Evolutionary conservation across 2,329 filamentous ascomycete species (phyloP).

Genomic region (Cryphonectria carpinicola): DNA sequence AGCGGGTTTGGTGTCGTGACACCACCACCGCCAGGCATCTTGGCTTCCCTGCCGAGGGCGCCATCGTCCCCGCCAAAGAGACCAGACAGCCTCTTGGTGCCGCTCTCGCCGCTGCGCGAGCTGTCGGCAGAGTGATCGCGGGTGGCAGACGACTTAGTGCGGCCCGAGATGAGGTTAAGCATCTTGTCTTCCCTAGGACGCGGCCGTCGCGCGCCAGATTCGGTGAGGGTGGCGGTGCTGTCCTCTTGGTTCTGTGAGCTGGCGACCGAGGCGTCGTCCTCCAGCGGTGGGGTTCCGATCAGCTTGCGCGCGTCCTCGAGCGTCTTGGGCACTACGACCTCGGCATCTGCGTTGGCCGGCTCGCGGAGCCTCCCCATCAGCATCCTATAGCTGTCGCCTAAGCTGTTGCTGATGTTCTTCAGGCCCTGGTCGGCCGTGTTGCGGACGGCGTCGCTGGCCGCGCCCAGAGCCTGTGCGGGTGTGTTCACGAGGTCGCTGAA

Average conservation of each 20-base stretch:
- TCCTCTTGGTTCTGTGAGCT: conserved; percentile 52
- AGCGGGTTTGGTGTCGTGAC: conserved; percentile 58
- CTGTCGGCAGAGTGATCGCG: conserved; percentile 82
- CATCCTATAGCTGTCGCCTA: conserved; percentile 93
- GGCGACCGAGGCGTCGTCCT: conserved; percentile 64
- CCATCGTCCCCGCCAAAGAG: conserved; percentile 49
- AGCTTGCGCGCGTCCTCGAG: conserved; percentile 91
- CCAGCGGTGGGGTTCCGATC: conserved; percentile 71
- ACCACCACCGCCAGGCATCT: conserved; percentile 36
- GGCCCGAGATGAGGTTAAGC: conserved; percentile 68
- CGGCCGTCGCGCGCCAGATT: conserved; percentile 29
- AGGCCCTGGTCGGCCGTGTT: conserved; percentile 89
- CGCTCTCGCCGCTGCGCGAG: conserved; percentile 63
- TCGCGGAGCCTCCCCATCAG: conserved; percentile 80
- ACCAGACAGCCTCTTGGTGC: conserved; percentile 52
- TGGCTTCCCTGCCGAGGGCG: conserved; percentile 32
- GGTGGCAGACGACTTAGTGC: conserved; percentile 50
- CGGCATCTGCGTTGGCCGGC: conserved; percentile 45
- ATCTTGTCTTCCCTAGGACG: conserved; percentile 63
- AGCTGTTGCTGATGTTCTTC: conserved; percentile 86
- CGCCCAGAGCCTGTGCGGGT: conserved; percentile 78
- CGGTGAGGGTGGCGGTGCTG: conserved; percentile 38
- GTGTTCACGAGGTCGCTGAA: conserved; percentile 86
- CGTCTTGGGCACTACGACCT: conserved; percentile 77
- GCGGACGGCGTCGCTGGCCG: conserved; percentile 81